Evolutionary conservation across 805 yeast species (phyloP).

Genomic region (Candida adriatica): DNA sequence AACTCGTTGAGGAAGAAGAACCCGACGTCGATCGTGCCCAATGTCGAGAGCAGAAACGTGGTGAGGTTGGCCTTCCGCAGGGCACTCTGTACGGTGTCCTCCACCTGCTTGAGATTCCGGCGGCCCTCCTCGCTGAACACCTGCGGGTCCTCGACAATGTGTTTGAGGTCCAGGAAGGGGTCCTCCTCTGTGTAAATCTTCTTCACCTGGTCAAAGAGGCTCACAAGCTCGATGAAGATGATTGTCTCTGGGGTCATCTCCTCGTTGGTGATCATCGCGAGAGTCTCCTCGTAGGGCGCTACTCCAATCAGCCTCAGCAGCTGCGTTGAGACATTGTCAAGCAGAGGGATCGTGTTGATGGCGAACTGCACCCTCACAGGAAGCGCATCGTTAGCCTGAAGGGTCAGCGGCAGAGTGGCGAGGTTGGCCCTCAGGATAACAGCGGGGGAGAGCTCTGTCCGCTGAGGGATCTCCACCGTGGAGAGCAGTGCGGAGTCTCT

Average conservation of each 20-base stretch:
- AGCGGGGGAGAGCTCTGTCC: slow-evolving; percentile 11
- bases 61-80: slow-evolving; percentile 82
- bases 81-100: slow-evolving; percentile 30
- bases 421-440: slow-evolving; percentile 38
- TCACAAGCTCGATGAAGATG: slow-evolving; percentile 58
- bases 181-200: slow-evolving; percentile 59
- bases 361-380: slow-evolving; percentile 52
- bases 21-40: slow-evolving; percentile 82
- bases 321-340: slow-evolving; percentile 81
- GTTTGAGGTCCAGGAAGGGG: slow-evolving; percentile 64
- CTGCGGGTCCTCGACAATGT: slow-evolving; percentile 52
- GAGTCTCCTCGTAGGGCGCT: slow-evolving; percentile 70
- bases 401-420: slow-evolving; percentile 52
- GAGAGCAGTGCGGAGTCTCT: slow-evolving; percentile 17
- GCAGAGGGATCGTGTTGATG: slow-evolving; percentile 62
- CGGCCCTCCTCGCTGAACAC: slow-evolving; percentile 6
- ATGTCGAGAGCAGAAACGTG: slow-evolving; percentile 79
- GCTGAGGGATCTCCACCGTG: slow-evolving; percentile 5
- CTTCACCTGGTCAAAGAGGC: slow-evolving; percentile 72
- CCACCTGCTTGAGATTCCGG: slow-evolving; percentile 13
- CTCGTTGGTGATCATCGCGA: slow-evolving; percentile 59
- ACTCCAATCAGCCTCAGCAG: slow-evolving; percentile 63
- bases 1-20: slow-evolving; percentile 80
- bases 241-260: slow-evolving; percentile 61
- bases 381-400: slow-evolving; percentile 48